Evolutionary conservation across 768 basidiomycete genomes (phyloP).

Genomic region (Kwoniella heveanensis): DNA sequence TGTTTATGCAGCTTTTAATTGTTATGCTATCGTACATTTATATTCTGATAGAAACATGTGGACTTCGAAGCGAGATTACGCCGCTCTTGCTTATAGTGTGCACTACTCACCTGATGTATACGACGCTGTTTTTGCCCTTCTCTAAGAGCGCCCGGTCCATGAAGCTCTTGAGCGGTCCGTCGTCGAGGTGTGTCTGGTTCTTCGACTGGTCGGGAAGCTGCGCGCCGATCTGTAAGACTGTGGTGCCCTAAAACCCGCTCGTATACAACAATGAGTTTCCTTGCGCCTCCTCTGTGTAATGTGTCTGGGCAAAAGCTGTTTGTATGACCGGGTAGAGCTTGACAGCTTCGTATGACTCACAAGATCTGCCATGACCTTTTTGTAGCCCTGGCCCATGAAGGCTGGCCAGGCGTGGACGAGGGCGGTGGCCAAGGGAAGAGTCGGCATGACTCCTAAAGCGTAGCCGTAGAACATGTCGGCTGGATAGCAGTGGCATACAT

Average conservation of each 20-base stretch:
- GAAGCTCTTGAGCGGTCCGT: slow-evolving; percentile 8
- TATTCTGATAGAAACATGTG: no score
- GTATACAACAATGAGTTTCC: no score
- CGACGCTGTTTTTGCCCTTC: slow-evolving; percentile 14
- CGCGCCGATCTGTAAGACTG: slow-evolving; percentile 11
- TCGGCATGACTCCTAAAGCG: not conserved
- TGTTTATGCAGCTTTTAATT: not conserved
- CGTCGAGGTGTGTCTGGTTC: slow-evolving; percentile 4
- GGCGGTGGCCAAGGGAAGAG: not conserved
- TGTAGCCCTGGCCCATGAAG: slow-evolving; percentile 9
- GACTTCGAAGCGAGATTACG: no score
- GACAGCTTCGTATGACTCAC: no score
- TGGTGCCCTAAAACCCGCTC: slow-evolving; percentile 10
- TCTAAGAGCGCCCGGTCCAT: slow-evolving; percentile 7
- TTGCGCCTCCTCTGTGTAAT: no score
- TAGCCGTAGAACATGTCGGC: slow-evolving; percentile 2
- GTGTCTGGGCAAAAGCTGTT: no score
- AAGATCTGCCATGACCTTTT: not conserved
- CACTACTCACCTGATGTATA: slow-evolving; percentile 24
- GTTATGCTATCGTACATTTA: no score
- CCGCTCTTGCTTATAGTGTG: no score
- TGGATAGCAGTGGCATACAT: not conserved
- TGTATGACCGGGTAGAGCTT: no score
- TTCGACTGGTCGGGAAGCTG: slow-evolving; percentile 17
- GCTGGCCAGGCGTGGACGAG: slow-evolving; percentile 17